A percentile compares a stretch with the other conserved stretches of the same genome.
Evolutionary conservation across 108 stramenopile species (phyloP).

Genomic region (Fragilaria radians): DNA sequence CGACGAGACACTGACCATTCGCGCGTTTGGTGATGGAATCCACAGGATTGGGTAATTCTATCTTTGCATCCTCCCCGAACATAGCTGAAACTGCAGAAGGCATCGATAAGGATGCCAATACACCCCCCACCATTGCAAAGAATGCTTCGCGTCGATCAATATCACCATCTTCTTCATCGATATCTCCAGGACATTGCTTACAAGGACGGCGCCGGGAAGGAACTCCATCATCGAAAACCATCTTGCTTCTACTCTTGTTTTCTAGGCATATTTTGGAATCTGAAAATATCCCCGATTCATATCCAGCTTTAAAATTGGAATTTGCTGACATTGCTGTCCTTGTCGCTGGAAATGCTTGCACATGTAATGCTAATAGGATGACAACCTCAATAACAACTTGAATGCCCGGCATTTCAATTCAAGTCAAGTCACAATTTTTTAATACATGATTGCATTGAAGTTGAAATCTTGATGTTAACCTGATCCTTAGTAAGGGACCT

Average conservation of each 20-base stretch:
- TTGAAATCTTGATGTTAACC: too few species aligned
- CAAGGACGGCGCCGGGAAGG: not conserved
- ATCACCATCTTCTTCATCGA: conserved; percentile 6
- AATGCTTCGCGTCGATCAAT: conserved; percentile 30
- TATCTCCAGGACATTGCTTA: not conserved
- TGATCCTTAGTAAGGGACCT: too few species aligned
- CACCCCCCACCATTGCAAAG: conserved; percentile 30
- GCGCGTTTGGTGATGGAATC: conserved; percentile 41
- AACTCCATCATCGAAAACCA: too few species aligned
- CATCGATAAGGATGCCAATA: conserved; percentile 18
- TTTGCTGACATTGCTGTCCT: too few species aligned
- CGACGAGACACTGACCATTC: conserved; percentile 63
- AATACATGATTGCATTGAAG: too few species aligned
- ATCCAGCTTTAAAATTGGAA: not conserved
- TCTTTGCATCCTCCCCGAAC: conserved; percentile 60
- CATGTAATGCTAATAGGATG: too few species aligned
- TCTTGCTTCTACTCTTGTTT: too few species aligned
- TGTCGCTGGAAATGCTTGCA: too few species aligned
- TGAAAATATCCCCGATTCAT: not conserved
- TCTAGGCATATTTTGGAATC: not conserved
- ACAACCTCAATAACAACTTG: too few species aligned
- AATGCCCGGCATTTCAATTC: too few species aligned
- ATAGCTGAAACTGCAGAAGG: conserved; percentile 25
- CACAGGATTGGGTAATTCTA: conserved; percentile 48
- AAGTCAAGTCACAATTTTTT: too few species aligned